Base-by-base conservation (phyloP, 345 rosid genomes). In the Diplotaxis tenuifolia region DNA sequence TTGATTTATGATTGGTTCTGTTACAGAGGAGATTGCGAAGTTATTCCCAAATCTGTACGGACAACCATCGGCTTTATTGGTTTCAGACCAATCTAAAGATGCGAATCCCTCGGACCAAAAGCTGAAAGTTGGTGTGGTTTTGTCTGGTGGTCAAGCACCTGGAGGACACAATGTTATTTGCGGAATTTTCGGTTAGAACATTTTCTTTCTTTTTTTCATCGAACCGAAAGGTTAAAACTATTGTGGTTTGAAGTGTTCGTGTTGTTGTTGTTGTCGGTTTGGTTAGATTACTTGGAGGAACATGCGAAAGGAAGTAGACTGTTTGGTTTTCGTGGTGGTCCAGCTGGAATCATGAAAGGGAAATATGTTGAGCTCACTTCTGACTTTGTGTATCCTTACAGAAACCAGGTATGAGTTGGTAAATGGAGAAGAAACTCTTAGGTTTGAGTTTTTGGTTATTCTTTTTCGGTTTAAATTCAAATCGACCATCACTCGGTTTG, bases 91-190 rank as follows among this genome's bases (percentile, higher is more conserved):
- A 11, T 22, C 75, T 63, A 47, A 79, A 28, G 52, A 78, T 23
- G 4, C 63, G 1, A 22, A 73, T 67, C 2, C 62, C 52, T 57
- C 84, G 4, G 68, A 65, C 34, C 84, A 79, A 74, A 87, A 86
- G 83, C 74, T 92, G 76, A 95, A 83, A 72, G 87, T 95, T 32
- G 99, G 98, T 50, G 96, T 92, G 52, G 99, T 92, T 55, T 82
- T 95, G 78, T 92, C 99, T 4, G 99, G 99, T 59, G 99, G 99
- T 42, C 99, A 95, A 80, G 98, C 99, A 23, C 99, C 98, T 18
- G 99, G 99, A 15, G 98, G 99, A 25, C 98, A 92, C 86, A 95
- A 95, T 85, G 99, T 95, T 68, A 92, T 95, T 25, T 89, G 83
- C 45, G 99, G 98, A 64, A 86, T 95, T 47, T 92, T 78, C 28